Evolutionary conservation across 2,329 filamentous ascomycete genomes (phyloP), one percentile per base, ranked within the genome.

Genomic region (Lanzia echinophila): DNA sequence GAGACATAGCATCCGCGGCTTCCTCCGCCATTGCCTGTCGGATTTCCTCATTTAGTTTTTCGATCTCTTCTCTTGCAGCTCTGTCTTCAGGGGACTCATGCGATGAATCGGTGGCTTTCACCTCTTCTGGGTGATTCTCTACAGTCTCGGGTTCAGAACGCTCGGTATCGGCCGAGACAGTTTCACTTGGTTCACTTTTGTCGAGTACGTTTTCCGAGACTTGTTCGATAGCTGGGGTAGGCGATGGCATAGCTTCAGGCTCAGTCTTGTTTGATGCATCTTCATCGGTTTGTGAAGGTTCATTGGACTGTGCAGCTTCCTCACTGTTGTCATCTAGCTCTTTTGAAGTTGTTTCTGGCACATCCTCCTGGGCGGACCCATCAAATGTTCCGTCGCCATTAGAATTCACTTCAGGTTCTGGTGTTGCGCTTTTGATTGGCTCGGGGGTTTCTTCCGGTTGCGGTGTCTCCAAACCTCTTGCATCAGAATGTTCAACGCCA

Each of bases 21-120:
- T 53, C 50, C 17, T 53, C 43, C 17, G 47, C 42, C 50, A 53
- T 53, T 20, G 50, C 50, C 20, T n/a, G 43, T 47, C 50, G 33
- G 11, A 53, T 53, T 13, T 53, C 43, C 15, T 53, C 43, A 32
- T 53, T 53, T 12, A 53, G 13, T n/a, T 53, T 22, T 24, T 32
- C 50, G 24, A 53, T 53, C 17, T 33, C 45, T 20, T 48, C 53
- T 41, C 51, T 53, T 2, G 47, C 53, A 34, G 33, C 41, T 52
- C 44, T 34, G 8, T 32, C 48, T 50, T 32, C 38, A 13, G 43
- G 32, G 4, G 43, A 53, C 22, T 47, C 50, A 7, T 41, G 17
- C 31, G 19, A n/a, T 6, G 19, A 12, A 3, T 13, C 19, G 3
- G 32, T 7, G 8, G 31, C 32, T 19, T 17, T 11, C 17, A 31